Evolutionary conservation across 768 basidiomycete species (phyloP), one percentile per base, ranked within the genome.

Genomic region (Hypsizygus marmoreus): DNA sequence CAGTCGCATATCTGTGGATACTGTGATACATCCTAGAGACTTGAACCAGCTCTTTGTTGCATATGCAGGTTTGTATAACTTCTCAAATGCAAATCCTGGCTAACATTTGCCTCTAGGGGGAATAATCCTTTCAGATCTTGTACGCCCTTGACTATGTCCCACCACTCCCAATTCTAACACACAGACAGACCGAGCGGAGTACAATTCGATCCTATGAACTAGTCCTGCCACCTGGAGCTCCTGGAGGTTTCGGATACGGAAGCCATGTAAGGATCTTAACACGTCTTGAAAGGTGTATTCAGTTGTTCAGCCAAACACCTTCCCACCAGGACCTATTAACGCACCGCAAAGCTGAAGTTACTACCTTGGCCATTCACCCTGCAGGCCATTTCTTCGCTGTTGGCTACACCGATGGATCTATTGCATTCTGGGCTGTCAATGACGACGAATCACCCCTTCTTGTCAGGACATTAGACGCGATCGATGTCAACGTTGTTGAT

Each of bases 341-440:
- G 0, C 86, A 86, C 61, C 79, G 91, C 0, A 73, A 78, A 30
- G 80, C 84, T 1, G 68, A 73, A n/a, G 86, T 88, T 6, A 91
- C 86, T 0, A 78, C 81, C 22, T 51, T 93, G 4, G 73, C 85
- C 3, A 72, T 92, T 51, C 83, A 93, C 60, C 89, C 91, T 4
- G 70, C 84, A 26, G 86, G 72, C 1, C 83, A 91, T 48, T 74
- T 91, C 49, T 86, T 95, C 49, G 88, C 80, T 16, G 84, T 81
- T 10, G 92, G 93, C 0, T 79, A 94, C 58, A 73, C 80, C 13
- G 93, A 95, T 62, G 91, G 93, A 6, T 84, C 80, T 40, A 76
- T 95, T 24, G 80, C 85, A 4, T 89, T 94, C 61, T 93, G 91
- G 86, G 83, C 88, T 0, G 67, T 84, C 2, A 83, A 88, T 34